A percentile compares a stretch with the other conserved stretches of the same genome.
These are phyloP conservation scores for Helianthus tuberosus DNA, from an alignment of 129 eudicot genomes.

Conservation along the genomic window DNA sequence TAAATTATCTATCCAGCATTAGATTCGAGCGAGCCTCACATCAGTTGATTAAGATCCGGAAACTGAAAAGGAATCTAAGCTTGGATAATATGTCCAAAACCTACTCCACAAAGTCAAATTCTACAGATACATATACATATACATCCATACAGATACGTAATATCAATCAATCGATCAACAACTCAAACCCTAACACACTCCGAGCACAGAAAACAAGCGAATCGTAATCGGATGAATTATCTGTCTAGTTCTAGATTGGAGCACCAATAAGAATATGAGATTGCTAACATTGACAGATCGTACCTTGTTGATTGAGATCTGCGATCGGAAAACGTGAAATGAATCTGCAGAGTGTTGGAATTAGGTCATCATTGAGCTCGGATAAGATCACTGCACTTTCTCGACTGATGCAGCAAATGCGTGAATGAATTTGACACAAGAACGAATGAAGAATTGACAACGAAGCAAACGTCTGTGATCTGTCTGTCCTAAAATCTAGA, in stretches of 20 bases:
- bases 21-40: background rate
- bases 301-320: constrained; percentile 46
- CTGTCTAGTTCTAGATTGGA: constrained; percentile 1
- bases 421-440: background rate
- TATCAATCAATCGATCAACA: constrained; percentile 31
- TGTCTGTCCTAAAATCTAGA: constrained; percentile 22
- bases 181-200: constrained; percentile 24
- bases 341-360: constrained; percentile 19
- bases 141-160: constrained; percentile 15
- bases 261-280: background rate
- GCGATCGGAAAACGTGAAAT: constrained; percentile 24
- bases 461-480: background rate
- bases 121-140: background rate
- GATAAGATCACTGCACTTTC: constrained; percentile 6
- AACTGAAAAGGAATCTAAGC: too few species aligned
- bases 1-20: constrained; percentile 1
- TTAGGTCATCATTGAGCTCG: constrained; percentile 28
- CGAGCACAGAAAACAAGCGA: background rate
- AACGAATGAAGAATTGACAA: constrained; percentile 9
- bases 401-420: constrained; percentile 11
- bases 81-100: too few species aligned
- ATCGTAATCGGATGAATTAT: constrained; percentile 14
- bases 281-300: constrained; percentile 14
- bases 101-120: too few species aligned
- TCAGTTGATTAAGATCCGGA: too few species aligned